phyloP scores from a whole-genome alignment of 768 basidiomycete genomes.

The Podaxis mareebaensis region DNA sequence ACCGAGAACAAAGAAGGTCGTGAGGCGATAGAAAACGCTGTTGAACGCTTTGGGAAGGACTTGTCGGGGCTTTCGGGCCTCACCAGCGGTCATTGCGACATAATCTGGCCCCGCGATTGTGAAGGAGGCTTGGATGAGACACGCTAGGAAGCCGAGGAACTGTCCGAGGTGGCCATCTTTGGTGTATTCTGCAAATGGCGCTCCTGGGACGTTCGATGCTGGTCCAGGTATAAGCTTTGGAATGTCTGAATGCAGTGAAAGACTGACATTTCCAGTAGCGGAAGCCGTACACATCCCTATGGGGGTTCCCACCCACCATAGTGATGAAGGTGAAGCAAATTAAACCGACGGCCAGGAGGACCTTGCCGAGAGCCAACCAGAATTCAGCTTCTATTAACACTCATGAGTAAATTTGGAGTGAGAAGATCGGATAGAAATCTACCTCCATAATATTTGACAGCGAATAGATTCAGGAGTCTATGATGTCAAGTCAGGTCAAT shows the following conservation, averaged over 20 bases:
- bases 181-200: slow-evolving; percentile 60
- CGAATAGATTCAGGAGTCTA: slow-evolving; percentile 48
- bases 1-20: slow-evolving; percentile 77
- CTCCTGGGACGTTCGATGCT: slow-evolving; percentile 46
- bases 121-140: slow-evolving; percentile 61
- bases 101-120: slow-evolving; percentile 62
- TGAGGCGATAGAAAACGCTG: slow-evolving; percentile 77
- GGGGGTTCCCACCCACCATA: slow-evolving; percentile 62
- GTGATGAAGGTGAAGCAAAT: slow-evolving; percentile 57
- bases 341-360: slow-evolving; percentile 46
- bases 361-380: slow-evolving; percentile 55
- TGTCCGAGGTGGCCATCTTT: slow-evolving; percentile 53
- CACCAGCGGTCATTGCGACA: slow-evolving; percentile 64
- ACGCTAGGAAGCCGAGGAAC: slow-evolving; percentile 65
- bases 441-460: slow-evolving; percentile 53
- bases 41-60: slow-evolving; percentile 73
- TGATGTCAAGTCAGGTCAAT: neutral
- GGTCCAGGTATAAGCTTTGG: neutral
- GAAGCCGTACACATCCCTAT: slow-evolving; percentile 55
- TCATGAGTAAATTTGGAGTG: neutral
- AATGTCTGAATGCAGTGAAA: neutral
- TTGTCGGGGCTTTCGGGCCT: slow-evolving; percentile 67
- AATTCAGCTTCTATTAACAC: slow-evolving; percentile 48
- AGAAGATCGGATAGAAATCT: slow-evolving; percentile 10
- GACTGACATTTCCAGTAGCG: slow-evolving; percentile 50